phyloP scores from a whole-genome alignment of 139 green algal genomes.

The Chlamydomonas asymmetrica region DNA sequence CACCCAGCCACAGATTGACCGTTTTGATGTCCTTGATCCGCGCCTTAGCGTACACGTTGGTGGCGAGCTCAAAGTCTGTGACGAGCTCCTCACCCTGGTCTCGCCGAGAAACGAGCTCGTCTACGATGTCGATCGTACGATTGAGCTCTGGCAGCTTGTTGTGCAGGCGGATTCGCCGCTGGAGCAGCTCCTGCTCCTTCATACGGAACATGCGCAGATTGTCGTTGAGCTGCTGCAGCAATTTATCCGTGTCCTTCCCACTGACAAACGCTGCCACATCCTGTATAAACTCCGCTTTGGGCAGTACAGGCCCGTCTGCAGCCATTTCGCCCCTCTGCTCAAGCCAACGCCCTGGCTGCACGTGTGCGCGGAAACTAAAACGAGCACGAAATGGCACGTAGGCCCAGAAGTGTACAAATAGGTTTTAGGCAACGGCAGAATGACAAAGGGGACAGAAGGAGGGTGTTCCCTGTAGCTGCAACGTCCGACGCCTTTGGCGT shows the following conservation, averaged over 20 bases:
- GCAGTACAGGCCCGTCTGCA: slow-evolving; percentile 7
- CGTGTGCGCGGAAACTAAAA: too few species aligned
- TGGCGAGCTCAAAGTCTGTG: slow-evolving; percentile 66
- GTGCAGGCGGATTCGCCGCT: slow-evolving; percentile 44
- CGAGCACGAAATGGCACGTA: too few species aligned
- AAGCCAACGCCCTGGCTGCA: too few species aligned
- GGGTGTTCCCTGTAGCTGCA: neutral
- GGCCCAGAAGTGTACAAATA: neutral
- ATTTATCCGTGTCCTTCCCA: slow-evolving; percentile 38
- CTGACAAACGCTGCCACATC: slow-evolving; percentile 52
- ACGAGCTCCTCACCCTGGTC: slow-evolving; percentile 8
- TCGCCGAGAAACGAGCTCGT: slow-evolving; percentile 37
- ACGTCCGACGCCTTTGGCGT: too few species aligned
- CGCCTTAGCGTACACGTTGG: slow-evolving; percentile 60
- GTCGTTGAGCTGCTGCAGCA: slow-evolving; percentile 46
- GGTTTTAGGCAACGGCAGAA: neutral
- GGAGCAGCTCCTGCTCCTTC: slow-evolving; percentile 50
- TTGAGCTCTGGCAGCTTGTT: slow-evolving; percentile 62
- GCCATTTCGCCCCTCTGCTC: neutral
- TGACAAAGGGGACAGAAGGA: neutral
- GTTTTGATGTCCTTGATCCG: slow-evolving; percentile 44
- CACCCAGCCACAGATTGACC: slow-evolving; percentile 82
- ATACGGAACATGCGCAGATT: slow-evolving; percentile 43
- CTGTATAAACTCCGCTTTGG: slow-evolving; percentile 58
- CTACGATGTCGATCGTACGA: slow-evolving; percentile 61